Conservation (phyloP, 768 basidiomycete species). For the Tulasnella calospora region DNA sequence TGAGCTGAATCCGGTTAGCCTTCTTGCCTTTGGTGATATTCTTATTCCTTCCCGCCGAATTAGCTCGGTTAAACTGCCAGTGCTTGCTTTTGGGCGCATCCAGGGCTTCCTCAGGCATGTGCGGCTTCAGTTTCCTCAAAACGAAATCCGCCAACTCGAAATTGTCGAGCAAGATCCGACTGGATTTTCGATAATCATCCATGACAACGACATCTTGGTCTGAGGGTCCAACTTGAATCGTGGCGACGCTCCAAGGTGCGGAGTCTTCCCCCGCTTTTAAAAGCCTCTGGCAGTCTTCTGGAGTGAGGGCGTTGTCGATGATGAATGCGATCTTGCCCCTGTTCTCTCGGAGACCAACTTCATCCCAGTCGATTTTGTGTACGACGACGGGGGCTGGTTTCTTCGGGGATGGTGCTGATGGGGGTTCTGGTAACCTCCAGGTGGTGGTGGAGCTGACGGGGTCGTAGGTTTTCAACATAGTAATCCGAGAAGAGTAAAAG, state of each 20-base stretch:
- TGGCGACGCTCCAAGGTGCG: slow-evolving; percentile 11
- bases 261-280: slow-evolving; percentile 16
- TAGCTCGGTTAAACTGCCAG: not conserved
- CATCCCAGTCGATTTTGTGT: no score
- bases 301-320: slow-evolving; percentile 27
- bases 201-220: not conserved
- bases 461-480: no score
- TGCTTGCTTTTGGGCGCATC: not conserved
- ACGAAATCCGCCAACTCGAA: slow-evolving; percentile 25
- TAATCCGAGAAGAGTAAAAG: no score
- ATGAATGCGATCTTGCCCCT: slow-evolving; percentile 21
- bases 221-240: not conserved
- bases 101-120: not conserved
- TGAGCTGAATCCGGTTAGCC: not conserved
- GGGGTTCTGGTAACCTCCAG: no score
- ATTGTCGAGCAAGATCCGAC: slow-evolving; percentile 20
- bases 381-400: no score
- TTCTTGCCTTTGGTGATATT: not conserved
- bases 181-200: slow-evolving; percentile 24
- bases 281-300: slow-evolving; percentile 23
- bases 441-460: no score
- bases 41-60: not conserved
- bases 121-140: slow-evolving; percentile 22
- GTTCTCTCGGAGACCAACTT: slow-evolving; percentile 27
- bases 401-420: no score